phyloP scores from a whole-genome alignment of 345 rosid genomes.

The Firmiana major region DNA sequence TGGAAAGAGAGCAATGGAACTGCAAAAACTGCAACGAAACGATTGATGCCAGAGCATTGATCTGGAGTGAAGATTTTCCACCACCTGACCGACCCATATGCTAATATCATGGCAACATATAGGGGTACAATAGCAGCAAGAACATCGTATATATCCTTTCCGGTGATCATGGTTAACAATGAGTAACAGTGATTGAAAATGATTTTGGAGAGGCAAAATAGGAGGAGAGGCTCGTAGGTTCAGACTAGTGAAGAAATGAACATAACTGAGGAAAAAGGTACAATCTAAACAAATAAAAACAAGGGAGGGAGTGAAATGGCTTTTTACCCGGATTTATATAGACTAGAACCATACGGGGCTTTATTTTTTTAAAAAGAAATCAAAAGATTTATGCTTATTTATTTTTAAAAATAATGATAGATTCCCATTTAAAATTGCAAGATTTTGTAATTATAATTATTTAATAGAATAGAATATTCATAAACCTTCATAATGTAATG shows the following conservation, averaged over 20 bases:
- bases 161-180: constrained; percentile 52
- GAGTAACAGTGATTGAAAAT: neutral
- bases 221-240: neutral
- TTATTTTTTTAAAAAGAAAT: no score
- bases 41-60: constrained; percentile 85
- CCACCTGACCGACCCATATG: constrained; percentile 88
- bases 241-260: neutral
- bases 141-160: constrained; percentile 73
- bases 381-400: no score
- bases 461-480: no score
- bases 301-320: neutral
- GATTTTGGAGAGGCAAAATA: neutral
- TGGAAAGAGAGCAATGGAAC: constrained; percentile 84
- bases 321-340: neutral
- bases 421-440: no score
- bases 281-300: neutral
- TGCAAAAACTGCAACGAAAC: constrained; percentile 82
- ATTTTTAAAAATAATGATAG: no score
- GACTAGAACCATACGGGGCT: no score
- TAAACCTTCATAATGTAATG: no score
- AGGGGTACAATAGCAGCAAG: constrained; percentile 79
- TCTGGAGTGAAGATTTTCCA: constrained; percentile 87
- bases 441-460: no score
- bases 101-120: constrained; percentile 79
- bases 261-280: neutral